These are phyloP conservation scores for Senna siamea DNA, from an alignment of 306 rosid species.

Conservation along the genomic window DNA sequence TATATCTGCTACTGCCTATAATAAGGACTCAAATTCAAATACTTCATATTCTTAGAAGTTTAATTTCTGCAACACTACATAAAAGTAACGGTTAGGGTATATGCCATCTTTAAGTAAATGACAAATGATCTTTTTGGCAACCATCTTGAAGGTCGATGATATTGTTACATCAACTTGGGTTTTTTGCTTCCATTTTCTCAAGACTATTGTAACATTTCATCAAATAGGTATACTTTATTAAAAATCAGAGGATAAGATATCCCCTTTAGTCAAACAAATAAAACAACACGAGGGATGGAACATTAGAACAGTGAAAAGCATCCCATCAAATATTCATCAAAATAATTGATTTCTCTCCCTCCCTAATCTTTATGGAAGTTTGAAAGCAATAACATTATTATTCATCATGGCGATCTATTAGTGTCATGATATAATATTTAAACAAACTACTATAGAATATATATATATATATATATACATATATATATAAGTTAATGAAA, in stretches of 20 bases:
- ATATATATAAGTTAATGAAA: no score
- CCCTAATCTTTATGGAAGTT: no score
- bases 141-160: not conserved
- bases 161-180: not conserved
- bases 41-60: not conserved
- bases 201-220: not conserved
- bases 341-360: no score
- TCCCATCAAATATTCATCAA: conserved; percentile 3
- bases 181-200: not conserved
- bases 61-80: conserved; percentile 4
- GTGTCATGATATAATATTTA: no score
- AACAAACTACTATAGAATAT: no score
- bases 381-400: not conserved
- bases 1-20: conserved; percentile 86
- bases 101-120: not conserved
- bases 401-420: no score
- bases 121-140: not conserved
- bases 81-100: not conserved
- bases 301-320: not conserved
- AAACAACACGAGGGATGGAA: not conserved
- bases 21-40: conserved; percentile 10
- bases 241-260: conserved; percentile 9
- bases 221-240: not conserved
- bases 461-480: no score
- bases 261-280: not conserved